These are phyloP conservation scores for Paramyrothecium sp. DNA, from an alignment of 2,329 filamentous ascomycete species.

Conservation along the genomic window DNA sequence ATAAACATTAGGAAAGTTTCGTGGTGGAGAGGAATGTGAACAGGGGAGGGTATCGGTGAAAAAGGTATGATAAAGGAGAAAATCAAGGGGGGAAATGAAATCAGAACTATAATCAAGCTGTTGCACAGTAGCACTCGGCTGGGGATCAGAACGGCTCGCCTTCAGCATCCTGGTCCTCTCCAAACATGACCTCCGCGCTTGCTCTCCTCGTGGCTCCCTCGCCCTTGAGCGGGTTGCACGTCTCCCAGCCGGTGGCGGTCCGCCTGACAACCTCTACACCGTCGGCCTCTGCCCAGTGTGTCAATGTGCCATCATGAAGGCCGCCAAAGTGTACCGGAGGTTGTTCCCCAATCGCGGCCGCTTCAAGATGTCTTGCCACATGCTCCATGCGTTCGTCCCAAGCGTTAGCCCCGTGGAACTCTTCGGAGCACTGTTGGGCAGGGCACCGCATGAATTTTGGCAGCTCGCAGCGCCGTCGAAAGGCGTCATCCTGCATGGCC, in stretches of 20 bases:
- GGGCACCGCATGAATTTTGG: constrained; percentile 63
- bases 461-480: constrained; percentile 56
- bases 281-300: constrained; percentile 34
- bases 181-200: constrained; percentile 2
- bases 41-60: too few relatives aligned
- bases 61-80: neutral
- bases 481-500: constrained; percentile 56
- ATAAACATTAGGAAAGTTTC: too few relatives aligned
- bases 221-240: constrained; percentile 27
- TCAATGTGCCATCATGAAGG: constrained; percentile 33
- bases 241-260: constrained; percentile 26
- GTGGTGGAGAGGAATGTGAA: too few relatives aligned
- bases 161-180: constrained; percentile 23
- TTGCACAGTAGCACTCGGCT: neutral
- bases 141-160: constrained; percentile 12
- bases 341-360: constrained; percentile 26
- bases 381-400: constrained; percentile 91
- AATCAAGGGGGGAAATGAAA: neutral
- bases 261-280: constrained; percentile 35
- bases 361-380: constrained; percentile 75
- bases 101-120: too few relatives aligned
- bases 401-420: constrained; percentile 60
- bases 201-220: constrained; percentile 10
- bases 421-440: constrained; percentile 53
- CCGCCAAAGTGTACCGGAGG: constrained; percentile 36